Evolutionary conservation across 2,329 filamentous ascomycete genomes (phyloP).

Genomic region (Pseudocercospora vitis): DNA sequence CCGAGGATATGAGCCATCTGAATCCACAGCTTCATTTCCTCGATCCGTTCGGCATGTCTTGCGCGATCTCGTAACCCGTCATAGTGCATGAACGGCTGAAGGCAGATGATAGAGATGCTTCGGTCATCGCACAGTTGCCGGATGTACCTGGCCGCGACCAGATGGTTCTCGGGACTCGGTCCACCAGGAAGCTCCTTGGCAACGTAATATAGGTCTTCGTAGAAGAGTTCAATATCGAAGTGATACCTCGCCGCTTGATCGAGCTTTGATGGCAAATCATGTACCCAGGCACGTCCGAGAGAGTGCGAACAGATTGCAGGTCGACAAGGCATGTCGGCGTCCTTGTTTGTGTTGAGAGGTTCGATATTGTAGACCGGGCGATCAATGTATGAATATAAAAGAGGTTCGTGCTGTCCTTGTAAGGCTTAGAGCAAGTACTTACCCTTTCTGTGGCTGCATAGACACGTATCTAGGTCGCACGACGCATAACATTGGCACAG

Average conservation of each 20-base stretch:
- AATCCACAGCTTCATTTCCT: conserved; percentile 70
- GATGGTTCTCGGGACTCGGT: conserved; percentile 47
- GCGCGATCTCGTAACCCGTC: conserved; percentile 68
- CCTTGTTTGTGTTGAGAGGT: not conserved
- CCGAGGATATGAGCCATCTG: conserved; percentile 61
- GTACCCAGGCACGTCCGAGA: conserved; percentile 70
- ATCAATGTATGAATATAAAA: no score
- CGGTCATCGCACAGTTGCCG: conserved; percentile 58
- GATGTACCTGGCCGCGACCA: conserved; percentile 60
- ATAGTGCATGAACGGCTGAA: conserved; percentile 77
- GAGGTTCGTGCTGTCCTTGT: not conserved
- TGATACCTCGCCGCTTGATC: conserved; percentile 65
- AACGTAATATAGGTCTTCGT: conserved; percentile 69
- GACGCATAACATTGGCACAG: conserved; percentile 14
- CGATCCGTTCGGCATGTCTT: conserved; percentile 58
- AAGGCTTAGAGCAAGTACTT: not conserved
- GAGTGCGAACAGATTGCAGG: conserved; percentile 76
- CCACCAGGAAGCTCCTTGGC: conserved; percentile 51
- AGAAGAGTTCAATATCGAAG: conserved; percentile 75
- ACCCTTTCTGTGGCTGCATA: not conserved
- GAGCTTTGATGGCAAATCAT: conserved; percentile 66
- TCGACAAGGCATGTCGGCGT: conserved; percentile 50
- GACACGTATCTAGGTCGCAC: conserved; percentile 7
- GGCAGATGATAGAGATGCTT: conserved; percentile 60
- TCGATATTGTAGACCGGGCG: not conserved